Evolutionary conservation across 805 yeast genomes (phyloP).

Genomic region (Millerozyma acaciae): DNA sequence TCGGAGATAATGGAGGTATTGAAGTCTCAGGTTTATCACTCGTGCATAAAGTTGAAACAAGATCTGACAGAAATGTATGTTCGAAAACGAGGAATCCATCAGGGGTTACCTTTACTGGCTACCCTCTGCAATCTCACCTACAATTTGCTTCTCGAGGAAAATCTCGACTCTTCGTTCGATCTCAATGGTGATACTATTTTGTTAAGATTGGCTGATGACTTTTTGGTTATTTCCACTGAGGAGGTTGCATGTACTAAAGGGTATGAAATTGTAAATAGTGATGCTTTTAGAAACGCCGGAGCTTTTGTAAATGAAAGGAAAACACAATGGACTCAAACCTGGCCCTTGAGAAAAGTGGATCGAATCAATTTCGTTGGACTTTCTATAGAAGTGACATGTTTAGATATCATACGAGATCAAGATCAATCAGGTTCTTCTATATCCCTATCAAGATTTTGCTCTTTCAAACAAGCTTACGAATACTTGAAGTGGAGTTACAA

Average conservation of each 20-base stretch:
- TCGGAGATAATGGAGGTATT: constrained; percentile 45
- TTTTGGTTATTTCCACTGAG: constrained; percentile 59
- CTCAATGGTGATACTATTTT: constrained; percentile 31
- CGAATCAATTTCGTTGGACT: constrained; percentile 29
- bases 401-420: constrained; percentile 15
- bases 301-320: constrained; percentile 34
- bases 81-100: constrained; percentile 73
- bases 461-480: constrained; percentile 16
- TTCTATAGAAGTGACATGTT: constrained; percentile 16
- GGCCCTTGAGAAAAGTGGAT: constrained; percentile 1
- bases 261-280: constrained; percentile 15
- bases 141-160: constrained; percentile 51
- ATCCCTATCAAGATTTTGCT: constrained; percentile 10
- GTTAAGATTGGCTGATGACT: constrained; percentile 80
- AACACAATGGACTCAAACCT: constrained; percentile 14
- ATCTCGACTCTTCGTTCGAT: constrained; percentile 15
- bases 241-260: constrained; percentile 16
- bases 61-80: constrained; percentile 26
- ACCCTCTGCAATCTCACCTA: constrained; percentile 71
- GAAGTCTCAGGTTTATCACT: constrained; percentile 49
- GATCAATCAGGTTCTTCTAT: constrained; percentile 6
- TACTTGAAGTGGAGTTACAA: constrained; percentile 21
- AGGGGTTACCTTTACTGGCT: constrained; percentile 77
- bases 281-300: constrained; percentile 24
- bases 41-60: constrained; percentile 39